These are phyloP conservation scores for Fonsecaea pedrosoi DNA, from an alignment of 2,329 filamentous ascomycete species.

Conservation along the genomic window DNA sequence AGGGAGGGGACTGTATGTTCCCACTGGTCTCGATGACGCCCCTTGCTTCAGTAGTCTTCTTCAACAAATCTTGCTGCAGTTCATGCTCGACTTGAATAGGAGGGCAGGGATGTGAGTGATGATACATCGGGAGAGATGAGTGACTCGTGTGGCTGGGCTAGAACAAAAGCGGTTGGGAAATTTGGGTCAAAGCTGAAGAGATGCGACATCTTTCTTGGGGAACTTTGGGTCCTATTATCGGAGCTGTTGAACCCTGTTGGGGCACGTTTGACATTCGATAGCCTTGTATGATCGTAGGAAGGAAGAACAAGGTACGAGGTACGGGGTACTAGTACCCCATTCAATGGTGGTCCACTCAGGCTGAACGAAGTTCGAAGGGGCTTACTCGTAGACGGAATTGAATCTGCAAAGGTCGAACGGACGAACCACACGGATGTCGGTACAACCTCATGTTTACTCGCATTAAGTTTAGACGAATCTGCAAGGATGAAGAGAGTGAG, in stretches of 20 bases:
- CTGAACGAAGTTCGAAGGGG: neutral
- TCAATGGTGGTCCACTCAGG: constrained; percentile 13
- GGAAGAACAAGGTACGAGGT: neutral
- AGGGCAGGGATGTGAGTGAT: neutral
- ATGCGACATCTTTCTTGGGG: neutral
- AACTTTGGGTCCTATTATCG: neutral
- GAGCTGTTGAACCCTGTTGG: constrained; percentile 12
- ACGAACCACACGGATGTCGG: constrained; percentile 1
- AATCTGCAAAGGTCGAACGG: constrained; percentile 3
- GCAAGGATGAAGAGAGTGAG: constrained; percentile 29
- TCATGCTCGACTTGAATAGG: constrained; percentile 6
- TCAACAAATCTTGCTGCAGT: constrained; percentile 22
- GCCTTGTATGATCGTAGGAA: constrained; percentile 22
- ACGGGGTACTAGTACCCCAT: neutral
- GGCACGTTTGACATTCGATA: constrained; percentile 17
- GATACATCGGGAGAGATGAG: neutral
- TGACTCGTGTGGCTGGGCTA: neutral
- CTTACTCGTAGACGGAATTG: neutral
- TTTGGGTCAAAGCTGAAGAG: neutral
- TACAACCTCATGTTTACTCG: constrained; percentile 11
- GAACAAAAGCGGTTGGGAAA: neutral
- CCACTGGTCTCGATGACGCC: constrained; percentile 15
- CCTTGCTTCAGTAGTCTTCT: constrained; percentile 3
- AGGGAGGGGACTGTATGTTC: constrained; percentile 12
- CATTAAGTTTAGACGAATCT: constrained; percentile 6